Evolutionary conservation across 179 eudicot species (phyloP), one percentile per base, ranked within the genome.

Genomic region (Kewa caespitosa): DNA sequence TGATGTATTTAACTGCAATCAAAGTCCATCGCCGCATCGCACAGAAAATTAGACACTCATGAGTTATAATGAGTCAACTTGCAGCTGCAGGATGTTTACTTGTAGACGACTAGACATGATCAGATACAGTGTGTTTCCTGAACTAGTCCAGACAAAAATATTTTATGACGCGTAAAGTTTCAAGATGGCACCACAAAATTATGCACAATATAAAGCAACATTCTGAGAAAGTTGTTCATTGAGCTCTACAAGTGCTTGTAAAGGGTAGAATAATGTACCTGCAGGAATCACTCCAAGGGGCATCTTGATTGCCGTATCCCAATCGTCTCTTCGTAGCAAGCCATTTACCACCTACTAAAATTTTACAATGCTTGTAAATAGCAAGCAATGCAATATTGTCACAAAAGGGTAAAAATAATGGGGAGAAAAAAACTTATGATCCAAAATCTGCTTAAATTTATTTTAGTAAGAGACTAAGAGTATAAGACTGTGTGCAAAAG

Each of bases 261-360:
- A 59, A 73, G 18, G 20, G 14, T 14, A 65, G 27, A 46, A 17
- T 32, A 43, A 68, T 46, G 65, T 70, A 95, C 99, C 99, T 85
- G 91, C 97, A 77, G 99, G 99, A 74, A 95, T 88, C 74, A 86
- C 89, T 60, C 97, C 99, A 80, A 95, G 84, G 77, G 99, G 97
- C 77, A 80, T 86, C 87, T 78, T 87, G 83, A 93, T 90, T 52
- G 97, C 99, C 67, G 87, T 74, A 28, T 76, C 73, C 99, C 99
- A 95, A 77, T 95, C 99, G 64, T 85, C 87, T 83, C 99, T 89
- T 82, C 82, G 82, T 74, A 95, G 88, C 75, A 95, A 84, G 80
- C 99, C 99, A 89, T 92, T 95, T 54, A 92, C 81, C 69, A 95
- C 99, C 97, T 95, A 91, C 91, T 84, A 89, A 84, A 84, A 67